Evolutionary conservation across 78 protist species (phyloP).

Genomic region (Protostelium mycophagum): DNA sequence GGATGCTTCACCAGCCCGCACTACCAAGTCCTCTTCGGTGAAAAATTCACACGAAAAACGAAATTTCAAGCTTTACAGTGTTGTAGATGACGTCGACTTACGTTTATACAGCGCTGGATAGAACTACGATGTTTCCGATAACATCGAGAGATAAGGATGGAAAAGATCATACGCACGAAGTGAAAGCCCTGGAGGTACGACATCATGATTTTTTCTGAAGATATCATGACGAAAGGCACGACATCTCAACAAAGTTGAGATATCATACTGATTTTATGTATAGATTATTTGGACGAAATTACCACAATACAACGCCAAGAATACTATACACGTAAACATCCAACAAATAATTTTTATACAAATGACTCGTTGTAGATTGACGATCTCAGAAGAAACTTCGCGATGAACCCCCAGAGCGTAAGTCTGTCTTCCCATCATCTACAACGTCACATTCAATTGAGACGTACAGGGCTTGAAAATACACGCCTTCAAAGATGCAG

Average conservation of each 20-base stretch:
- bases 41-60: too few relatives aligned
- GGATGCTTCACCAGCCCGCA: neutral
- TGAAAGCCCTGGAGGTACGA: neutral
- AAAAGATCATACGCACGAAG: neutral
- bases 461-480: neutral
- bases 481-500: neutral
- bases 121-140: neutral
- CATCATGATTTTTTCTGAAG: too few relatives aligned
- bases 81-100: too few relatives aligned
- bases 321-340: neutral
- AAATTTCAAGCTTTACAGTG: too few relatives aligned
- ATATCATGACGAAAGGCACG: neutral
- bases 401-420: neutral
- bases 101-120: neutral
- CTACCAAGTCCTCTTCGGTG: neutral
- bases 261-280: too few relatives aligned
- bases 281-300: neutral
- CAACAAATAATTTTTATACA: too few relatives aligned
- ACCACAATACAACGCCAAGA: neutral
- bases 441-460: neutral
- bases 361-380: neutral
- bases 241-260: neutral
- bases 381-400: neutral
- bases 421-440: neutral
- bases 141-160: neutral